Conservation (phyloP, 2,329 filamentous ascomycete species). For the Geosmithia flava region DNA sequence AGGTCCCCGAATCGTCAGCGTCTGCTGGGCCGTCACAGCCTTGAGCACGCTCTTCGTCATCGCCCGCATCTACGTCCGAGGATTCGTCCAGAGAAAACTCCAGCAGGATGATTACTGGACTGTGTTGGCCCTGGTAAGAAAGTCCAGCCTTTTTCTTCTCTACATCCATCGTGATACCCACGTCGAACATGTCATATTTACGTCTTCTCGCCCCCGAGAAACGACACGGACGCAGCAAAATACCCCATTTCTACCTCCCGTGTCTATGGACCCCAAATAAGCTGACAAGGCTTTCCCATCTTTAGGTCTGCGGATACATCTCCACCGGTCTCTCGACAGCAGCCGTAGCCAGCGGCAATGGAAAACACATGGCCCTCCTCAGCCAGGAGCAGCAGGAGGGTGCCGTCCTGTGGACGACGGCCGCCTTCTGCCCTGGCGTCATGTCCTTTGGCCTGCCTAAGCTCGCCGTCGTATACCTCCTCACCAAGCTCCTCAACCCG, state of each 20-base stretch:
- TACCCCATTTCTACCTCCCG: too few species aligned
- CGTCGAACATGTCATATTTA: neutral
- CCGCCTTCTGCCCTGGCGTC: constrained; percentile 13
- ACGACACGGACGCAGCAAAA: too few species aligned
- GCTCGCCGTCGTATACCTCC: constrained; percentile 12
- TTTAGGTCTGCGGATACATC: constrained; percentile 5
- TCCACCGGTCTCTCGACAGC: constrained; percentile 7
- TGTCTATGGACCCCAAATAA: too few species aligned
- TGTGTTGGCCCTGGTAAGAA: neutral
- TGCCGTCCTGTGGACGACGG: constrained; percentile 10
- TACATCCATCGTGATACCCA: too few species aligned
- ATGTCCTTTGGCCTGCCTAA: constrained; percentile 14
- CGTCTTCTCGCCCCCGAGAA: too few species aligned
- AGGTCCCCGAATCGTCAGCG: constrained; percentile 6
- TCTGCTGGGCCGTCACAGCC: constrained; percentile 8
- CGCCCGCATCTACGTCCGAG: constrained; percentile 6
- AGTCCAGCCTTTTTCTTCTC: too few species aligned
- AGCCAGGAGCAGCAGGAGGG: constrained; percentile 3
- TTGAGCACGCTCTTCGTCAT: constrained; percentile 6
- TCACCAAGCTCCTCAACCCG: constrained; percentile 13
- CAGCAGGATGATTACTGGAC: constrained; percentile 8
- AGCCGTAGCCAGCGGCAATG: constrained; percentile 9
- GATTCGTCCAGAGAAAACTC: constrained; percentile 4
- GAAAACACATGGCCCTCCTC: constrained; percentile 7
- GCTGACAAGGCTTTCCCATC: too few species aligned